Conservation (phyloP, 2,329 filamentous ascomycete genomes). For the Hypoxylon sp. region DNA sequence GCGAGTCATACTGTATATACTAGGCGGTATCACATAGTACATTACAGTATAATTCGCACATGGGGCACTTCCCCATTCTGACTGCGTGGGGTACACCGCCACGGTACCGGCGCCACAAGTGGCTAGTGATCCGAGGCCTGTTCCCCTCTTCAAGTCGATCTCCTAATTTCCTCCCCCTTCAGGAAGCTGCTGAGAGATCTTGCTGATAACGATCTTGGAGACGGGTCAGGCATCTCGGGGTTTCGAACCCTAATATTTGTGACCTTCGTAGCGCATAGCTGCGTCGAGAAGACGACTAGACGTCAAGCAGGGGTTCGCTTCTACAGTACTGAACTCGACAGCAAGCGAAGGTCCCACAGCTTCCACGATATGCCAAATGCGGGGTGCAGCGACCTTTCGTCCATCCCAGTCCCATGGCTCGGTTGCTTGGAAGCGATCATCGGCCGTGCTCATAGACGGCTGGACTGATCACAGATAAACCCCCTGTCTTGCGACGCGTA, state of each 20-base stretch:
- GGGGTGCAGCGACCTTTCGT: background rate
- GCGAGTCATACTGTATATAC: too few relatives aligned
- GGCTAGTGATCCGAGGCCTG: background rate
- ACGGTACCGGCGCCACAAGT: background rate
- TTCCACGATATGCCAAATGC: conserved; percentile 6
- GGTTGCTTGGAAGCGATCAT: background rate
- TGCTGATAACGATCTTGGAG: background rate
- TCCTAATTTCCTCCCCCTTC: background rate
- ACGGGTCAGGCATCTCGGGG: background rate
- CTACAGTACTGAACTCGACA: background rate
- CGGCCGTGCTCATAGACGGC: background rate
- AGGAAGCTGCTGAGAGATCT: background rate
- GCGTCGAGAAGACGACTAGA: background rate
- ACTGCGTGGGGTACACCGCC: background rate
- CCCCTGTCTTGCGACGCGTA: background rate
- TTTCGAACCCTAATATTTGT: background rate
- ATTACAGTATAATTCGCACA: too few relatives aligned
- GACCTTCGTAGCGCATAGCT: background rate
- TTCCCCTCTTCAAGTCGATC: background rate
- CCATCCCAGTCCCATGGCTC: background rate
- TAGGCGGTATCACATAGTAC: too few relatives aligned
- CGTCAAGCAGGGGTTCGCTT: background rate
- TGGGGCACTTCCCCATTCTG: too few relatives aligned
- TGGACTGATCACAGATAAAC: background rate
- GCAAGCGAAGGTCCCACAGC: background rate